Base-by-base conservation (phyloP, 163 green algal genomes). In the Chloromonas sp. region DNA sequence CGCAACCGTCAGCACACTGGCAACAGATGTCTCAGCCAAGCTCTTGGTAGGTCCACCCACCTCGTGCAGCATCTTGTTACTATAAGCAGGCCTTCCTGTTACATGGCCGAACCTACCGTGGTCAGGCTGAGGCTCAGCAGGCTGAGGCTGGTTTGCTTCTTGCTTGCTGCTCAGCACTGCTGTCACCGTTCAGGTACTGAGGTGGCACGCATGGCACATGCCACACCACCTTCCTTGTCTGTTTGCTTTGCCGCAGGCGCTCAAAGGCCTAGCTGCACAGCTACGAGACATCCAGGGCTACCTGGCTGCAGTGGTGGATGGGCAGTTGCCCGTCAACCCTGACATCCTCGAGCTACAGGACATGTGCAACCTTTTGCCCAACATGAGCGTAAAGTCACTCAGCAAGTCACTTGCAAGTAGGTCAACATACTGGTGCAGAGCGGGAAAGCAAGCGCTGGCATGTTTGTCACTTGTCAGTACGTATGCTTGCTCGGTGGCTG, bases 311-410 rank as follows among this genome's bases (percentile, higher is more conserved):
- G 97, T 99, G 77, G 60, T 97, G 60, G 90, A 89, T 1, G 96
- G 95, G 15, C 90, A 87, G 85, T 92, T 99, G 85, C 97, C 97
- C 0, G 85, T 98, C 78, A 99, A 99, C 87, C 95, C 98, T 81
- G 97, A 99, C 85, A 98, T 99, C 91, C 66, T 74, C 66, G 11
- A 74, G 5, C 66, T 99, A 79, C 91, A 96, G 92, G 92, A 96
- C 84, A 92, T 95, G 14, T 95, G 99, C 92, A 98, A 98, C 89
- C 91, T 99, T 86, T 91, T 99, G 87, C 97, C 97, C 74, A 99
- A 99, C 88, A 93, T 99, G 88, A 98, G 97, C 78, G 90, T 97
- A 36, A 91, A 96, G 66, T 88, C 94, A 62, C 90, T 99, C 60
- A 87, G 91, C 3, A 88, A 93, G 91, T 90, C 93, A 15, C 93